Conservation (phyloP, 2,329 filamentous ascomycete species). For the Setomelanomma holmii region DNA sequence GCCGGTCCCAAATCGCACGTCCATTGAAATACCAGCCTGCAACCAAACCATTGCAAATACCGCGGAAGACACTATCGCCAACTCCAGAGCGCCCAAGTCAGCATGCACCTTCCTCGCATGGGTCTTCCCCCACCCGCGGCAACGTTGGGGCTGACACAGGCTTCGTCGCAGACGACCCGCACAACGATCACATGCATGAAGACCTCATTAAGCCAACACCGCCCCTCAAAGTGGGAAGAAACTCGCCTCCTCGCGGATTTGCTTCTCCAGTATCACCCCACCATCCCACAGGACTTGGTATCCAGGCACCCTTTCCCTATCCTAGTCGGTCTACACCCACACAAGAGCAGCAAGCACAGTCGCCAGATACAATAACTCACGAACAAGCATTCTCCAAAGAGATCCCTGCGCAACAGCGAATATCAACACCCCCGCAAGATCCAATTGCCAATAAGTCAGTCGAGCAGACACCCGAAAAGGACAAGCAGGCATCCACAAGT, state of each 20-base stretch:
- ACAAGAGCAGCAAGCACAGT: conserved; percentile 23
- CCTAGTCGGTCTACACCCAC: conserved; percentile 40
- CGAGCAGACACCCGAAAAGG: conserved; percentile 31
- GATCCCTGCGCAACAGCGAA: conserved; percentile 20
- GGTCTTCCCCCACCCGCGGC: conserved; percentile 25
- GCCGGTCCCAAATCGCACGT: conserved; percentile 68
- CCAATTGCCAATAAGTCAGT: conserved; percentile 25
- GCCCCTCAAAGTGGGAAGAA: conserved; percentile 52
- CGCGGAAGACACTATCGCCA: conserved; percentile 34
- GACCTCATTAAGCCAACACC: conserved; percentile 52
- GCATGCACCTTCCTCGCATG: conserved; percentile 37
- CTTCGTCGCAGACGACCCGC: conserved; percentile 35
- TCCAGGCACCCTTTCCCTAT: conserved; percentile 31
- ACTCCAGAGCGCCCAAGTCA: conserved; percentile 23
- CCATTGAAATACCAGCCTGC: conserved; percentile 68
- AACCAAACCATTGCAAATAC: conserved; percentile 63
- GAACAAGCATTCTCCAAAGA: conserved; percentile 3
- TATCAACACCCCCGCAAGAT: conserved; percentile 35
- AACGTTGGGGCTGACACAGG: conserved; percentile 37
- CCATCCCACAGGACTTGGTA: conserved; percentile 29
- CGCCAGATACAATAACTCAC: conserved; percentile 16
- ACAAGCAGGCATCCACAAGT: conserved; percentile 27
- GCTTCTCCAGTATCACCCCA: conserved; percentile 41
- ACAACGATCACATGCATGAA: conserved; percentile 35
- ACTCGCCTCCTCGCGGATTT: conserved; percentile 42